Percentiles rank a stretch among this genome's conserved stretches.
Evolutionary conservation across 306 rosid genomes (phyloP).

Genomic region (Cucurbita pepo): DNA sequence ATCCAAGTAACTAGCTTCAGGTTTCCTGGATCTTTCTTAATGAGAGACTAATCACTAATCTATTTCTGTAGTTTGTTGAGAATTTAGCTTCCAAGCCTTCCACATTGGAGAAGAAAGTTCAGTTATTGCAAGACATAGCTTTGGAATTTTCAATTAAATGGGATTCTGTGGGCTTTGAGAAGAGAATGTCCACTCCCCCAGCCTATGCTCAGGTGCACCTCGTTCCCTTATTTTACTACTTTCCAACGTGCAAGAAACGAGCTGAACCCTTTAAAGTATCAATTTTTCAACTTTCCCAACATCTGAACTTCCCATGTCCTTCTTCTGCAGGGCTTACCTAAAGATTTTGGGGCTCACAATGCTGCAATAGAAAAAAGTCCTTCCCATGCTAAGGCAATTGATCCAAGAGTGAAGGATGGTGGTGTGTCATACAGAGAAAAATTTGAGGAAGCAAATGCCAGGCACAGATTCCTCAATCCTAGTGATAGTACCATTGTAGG

Average conservation of each 20-base stretch:
- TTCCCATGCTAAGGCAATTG: constrained; percentile 16
- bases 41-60: constrained; percentile 12
- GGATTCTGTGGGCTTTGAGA: constrained; percentile 68
- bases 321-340: constrained; percentile 45
- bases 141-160: constrained; percentile 65
- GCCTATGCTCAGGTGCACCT: constrained; percentile 33
- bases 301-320: constrained; percentile 6
- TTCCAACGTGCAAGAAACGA: constrained; percentile 1
- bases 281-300: not conserved
- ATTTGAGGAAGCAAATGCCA: constrained; percentile 12
- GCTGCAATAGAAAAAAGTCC: constrained; percentile 12
- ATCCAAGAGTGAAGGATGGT: constrained; percentile 28
- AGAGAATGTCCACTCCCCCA: constrained; percentile 57
- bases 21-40: not conserved
- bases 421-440: constrained; percentile 18
- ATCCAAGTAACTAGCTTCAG: not conserved
- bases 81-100: constrained; percentile 47
- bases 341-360: constrained; percentile 17
- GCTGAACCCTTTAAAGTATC: not conserved
- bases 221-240: constrained; percentile 1
- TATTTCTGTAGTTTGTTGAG: constrained; percentile 48
- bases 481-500: constrained; percentile 25
- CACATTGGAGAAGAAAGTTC: constrained; percentile 61
- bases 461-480: constrained; percentile 21
- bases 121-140: constrained; percentile 61